These are phyloP conservation scores for Alloteropsis angusta DNA, from an alignment of 202 grass and related monocot species.

Conservation along the genomic window DNA sequence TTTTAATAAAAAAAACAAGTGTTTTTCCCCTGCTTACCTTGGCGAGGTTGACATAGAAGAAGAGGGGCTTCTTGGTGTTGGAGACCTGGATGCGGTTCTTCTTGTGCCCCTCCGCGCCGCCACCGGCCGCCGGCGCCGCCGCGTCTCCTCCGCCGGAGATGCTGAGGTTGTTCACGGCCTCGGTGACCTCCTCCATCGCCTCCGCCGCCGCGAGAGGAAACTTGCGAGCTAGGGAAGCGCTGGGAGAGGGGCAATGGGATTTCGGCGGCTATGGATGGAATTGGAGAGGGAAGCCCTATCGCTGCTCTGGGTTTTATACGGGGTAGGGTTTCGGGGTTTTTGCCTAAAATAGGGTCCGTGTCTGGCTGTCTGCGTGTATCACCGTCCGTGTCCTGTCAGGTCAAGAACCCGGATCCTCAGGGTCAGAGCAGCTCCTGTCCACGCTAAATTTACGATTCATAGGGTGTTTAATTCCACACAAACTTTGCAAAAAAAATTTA, in stretches of 20 bases:
- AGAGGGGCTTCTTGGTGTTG: conserved; percentile 78
- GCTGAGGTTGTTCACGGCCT: conserved; percentile 53
- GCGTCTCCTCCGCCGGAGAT: conserved; percentile 11
- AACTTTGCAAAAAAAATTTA: too few relatives aligned
- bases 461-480: too few relatives aligned
- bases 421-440: neutral
- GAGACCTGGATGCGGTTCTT: conserved; percentile 87
- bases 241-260: conserved; percentile 15
- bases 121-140: neutral
- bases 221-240: neutral
- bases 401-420: neutral
- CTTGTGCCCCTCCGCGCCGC: conserved; percentile 61
- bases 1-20: too few relatives aligned
- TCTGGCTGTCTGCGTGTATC: neutral
- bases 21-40: conserved; percentile 35
- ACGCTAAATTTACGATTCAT: too few relatives aligned
- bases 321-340: conserved; percentile 28
- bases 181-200: conserved; percentile 59
- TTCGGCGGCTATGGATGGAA: conserved; percentile 33
- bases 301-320: conserved; percentile 24
- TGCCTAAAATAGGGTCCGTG: neutral
- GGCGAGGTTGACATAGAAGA: conserved; percentile 79
- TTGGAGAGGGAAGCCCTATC: neutral
- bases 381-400: neutral
- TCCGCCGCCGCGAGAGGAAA: conserved; percentile 13